Base-by-base conservation (phyloP, 495 filamentous ascomycete species). In the Xylaria bambusicola region DNA sequence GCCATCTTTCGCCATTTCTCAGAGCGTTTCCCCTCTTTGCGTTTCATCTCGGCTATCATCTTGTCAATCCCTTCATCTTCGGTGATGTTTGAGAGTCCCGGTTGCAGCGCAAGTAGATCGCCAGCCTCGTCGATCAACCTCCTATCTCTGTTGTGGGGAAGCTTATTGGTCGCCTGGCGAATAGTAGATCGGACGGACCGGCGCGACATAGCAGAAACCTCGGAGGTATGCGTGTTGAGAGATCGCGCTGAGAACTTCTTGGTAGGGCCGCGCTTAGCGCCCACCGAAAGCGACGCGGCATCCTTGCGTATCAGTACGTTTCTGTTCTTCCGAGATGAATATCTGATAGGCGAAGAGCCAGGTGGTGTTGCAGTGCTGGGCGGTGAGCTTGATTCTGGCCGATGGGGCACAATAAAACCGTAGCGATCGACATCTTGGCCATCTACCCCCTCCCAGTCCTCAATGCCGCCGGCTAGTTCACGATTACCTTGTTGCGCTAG, bases 1-100 rank as follows among this genome's bases (percentile, higher is more conserved):
- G 93, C 95, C 94, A 99, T 99, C 73, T 93, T 95, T 44, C 87
- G 80, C 94, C 94, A 99, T 66, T 99, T 99, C 66, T 96, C 92
- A 40, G 95, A 86, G 12, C 94, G 82, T 57, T 84, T 80, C 77
- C 84, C 85, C 70, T 98, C 94, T 66, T 92, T 94, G 66, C 84
- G 84, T 64, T 88, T 91, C 50, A 86, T 58, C 36, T 75, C 81
- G 58, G 85, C 82, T 17, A 82, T 75, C 2, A 74, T 73, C 57
- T 79, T 83, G n/a, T 82, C 82, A 8, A 72, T 77, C 53, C 86
- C 83, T 15, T 80, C 80, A 56, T 86, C 77, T 56, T 90, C 87
- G 2, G 75, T 76, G 45, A 85, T 77, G 47, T 85, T 78, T 1
- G 84, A 77, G 13, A 90, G 71, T 15, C 88, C 86, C 8, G 84